Evolutionary conservation across 768 basidiomycete genomes (phyloP).

Genomic region (Gymnopilus dilepis): DNA sequence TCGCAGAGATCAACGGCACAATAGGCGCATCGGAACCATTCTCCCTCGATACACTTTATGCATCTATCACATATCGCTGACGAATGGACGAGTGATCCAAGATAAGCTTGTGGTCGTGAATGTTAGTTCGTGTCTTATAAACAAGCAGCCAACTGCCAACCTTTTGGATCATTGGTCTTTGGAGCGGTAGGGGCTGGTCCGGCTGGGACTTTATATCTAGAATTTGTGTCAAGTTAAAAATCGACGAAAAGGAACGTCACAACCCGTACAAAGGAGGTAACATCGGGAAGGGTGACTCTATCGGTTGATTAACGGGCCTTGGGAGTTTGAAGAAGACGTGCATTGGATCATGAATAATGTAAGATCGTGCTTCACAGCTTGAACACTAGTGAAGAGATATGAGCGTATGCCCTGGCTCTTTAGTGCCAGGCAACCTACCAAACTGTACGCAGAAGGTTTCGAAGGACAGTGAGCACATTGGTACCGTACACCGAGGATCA

Average conservation of each 20-base stretch:
- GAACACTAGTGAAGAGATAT: slow-evolving; percentile 60
- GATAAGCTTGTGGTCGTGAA: slow-evolving; percentile 54
- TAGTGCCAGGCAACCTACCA: no score
- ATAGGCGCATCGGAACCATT: slow-evolving; percentile 91
- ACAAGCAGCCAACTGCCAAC: slow-evolving; percentile 38
- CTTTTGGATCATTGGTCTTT: slow-evolving; percentile 56
- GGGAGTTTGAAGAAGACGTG: slow-evolving; percentile 91
- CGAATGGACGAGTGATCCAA: slow-evolving; percentile 61
- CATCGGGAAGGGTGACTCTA: slow-evolving; percentile 59
- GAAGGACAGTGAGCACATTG: slow-evolving; percentile 93
- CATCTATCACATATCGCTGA: slow-evolving; percentile 88
- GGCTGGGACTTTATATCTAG: slow-evolving; percentile 67
- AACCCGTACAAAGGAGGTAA: slow-evolving; percentile 68
- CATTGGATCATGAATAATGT: slow-evolving; percentile 78
- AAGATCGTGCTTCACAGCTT: slow-evolving; percentile 79
- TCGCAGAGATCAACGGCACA: slow-evolving; percentile 89
- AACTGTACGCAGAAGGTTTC: slow-evolving; percentile 66
- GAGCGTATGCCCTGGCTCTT: slow-evolving; percentile 10
- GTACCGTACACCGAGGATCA: slow-evolving; percentile 79
- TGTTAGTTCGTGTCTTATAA: slow-evolving; percentile 3
- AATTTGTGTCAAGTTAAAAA: slow-evolving; percentile 3
- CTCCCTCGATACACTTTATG: slow-evolving; percentile 79
- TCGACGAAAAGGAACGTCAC: slow-evolving; percentile 4
- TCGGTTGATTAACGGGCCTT: slow-evolving; percentile 69
- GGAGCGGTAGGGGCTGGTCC: slow-evolving; percentile 53